Percentiles rank a stretch among this genome's conserved stretches.
Evolutionary conservation across 331 rosid genomes (phyloP).

Genomic region (Pyracantha coccinea): DNA sequence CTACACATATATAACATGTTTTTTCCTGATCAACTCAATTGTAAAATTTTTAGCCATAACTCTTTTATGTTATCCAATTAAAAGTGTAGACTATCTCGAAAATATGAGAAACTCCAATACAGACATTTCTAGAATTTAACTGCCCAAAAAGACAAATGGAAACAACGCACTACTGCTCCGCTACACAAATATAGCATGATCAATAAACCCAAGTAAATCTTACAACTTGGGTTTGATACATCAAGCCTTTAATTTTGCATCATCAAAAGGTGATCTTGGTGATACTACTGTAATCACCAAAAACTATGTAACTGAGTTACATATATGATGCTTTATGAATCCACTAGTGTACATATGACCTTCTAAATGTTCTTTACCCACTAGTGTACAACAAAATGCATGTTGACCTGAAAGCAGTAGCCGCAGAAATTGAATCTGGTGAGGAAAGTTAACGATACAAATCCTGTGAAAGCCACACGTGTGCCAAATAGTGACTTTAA

Average conservation of each 20-base stretch:
- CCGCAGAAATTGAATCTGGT: not conserved
- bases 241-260: slow-evolving; percentile 64
- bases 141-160: not conserved
- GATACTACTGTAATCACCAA: slow-evolving; percentile 57
- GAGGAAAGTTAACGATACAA: not conserved
- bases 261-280: slow-evolving; percentile 32
- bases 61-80: not conserved
- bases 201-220: slow-evolving; percentile 61
- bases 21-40: not conserved
- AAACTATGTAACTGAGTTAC: slow-evolving; percentile 31
- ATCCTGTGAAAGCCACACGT: not conserved
- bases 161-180: not conserved
- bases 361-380: not conserved
- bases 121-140: not conserved
- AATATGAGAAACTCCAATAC: not conserved
- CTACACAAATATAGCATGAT: slow-evolving; percentile 40
- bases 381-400: not conserved
- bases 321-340: slow-evolving; percentile 32
- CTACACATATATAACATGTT: not conserved
- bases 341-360: not conserved
- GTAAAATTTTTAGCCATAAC: not conserved
- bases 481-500: not conserved
- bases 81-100: not conserved
- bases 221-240: slow-evolving; percentile 63
- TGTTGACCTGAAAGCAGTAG: slow-evolving; percentile 2